Conservation (phyloP, 805 yeast genomes). For the Cyberlindnera meyerae region DNA sequence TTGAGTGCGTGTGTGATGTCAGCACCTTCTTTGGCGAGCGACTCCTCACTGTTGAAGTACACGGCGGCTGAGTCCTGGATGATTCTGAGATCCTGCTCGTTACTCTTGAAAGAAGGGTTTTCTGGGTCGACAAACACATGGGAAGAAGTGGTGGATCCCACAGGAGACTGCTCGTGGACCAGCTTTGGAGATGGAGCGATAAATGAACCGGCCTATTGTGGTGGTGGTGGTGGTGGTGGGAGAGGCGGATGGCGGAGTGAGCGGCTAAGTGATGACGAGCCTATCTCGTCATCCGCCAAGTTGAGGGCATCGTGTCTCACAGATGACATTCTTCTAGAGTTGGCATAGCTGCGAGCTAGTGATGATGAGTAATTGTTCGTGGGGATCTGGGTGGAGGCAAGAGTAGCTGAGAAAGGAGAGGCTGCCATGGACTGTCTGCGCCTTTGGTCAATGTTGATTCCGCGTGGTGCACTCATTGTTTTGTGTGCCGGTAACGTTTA, state of each 20-base stretch:
- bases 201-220: background rate
- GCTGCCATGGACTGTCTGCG: conserved; percentile 8
- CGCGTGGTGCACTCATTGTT: conserved; percentile 11
- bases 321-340: conserved; percentile 17
- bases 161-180: conserved; percentile 8
- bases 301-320: conserved; percentile 18
- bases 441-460: conserved; percentile 3
- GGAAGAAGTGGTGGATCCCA: conserved; percentile 7
- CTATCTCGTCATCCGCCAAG: conserved; percentile 4
- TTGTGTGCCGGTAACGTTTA: background rate
- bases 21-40: conserved; percentile 21
- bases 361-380: background rate
- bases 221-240: background rate
- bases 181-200: background rate
- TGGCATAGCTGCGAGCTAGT: conserved; percentile 7
- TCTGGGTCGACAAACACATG: conserved; percentile 16
- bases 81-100: conserved; percentile 9
- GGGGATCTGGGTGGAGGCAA: conserved; percentile 6
- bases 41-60: conserved; percentile 17
- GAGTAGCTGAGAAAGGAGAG: conserved; percentile 1
- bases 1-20: conserved; percentile 24
- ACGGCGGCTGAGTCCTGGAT: conserved; percentile 11
- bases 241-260: background rate
- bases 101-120: conserved; percentile 16
- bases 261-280: conserved; percentile 7